A percentile compares a stretch with the other conserved stretches of the same genome.
phyloP scores from a whole-genome alignment of 208 protist species.

The Lotmaria passim region DNA sequence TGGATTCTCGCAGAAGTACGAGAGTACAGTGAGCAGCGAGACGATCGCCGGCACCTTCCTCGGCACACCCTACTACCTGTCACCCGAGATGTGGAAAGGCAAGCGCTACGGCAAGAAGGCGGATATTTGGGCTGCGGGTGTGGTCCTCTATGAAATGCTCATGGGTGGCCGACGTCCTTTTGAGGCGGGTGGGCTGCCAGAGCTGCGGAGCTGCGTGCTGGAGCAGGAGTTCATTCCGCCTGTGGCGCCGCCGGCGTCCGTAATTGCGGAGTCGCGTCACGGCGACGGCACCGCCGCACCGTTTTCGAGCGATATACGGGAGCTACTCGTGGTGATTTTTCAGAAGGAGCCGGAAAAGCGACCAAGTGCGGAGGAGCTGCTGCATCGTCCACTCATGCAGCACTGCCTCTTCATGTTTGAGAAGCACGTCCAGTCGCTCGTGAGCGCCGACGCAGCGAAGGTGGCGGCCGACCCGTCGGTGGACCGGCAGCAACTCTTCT shows the following conservation, averaged over 20 bases:
- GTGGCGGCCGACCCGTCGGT: conserved; percentile 38
- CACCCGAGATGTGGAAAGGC: conserved; percentile 89
- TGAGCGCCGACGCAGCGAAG: conserved; percentile 45
- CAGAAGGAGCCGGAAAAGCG: conserved; percentile 67
- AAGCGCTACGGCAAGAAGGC: conserved; percentile 89
- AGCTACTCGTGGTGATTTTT: conserved; percentile 71
- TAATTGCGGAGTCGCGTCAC: conserved; percentile 13
- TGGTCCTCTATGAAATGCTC: conserved; percentile 88
- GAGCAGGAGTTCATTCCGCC: conserved; percentile 59
- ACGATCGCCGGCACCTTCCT: conserved; percentile 86
- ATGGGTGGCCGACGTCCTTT: conserved; percentile 81
- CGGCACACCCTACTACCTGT: conserved; percentile 93
- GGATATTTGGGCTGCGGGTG: conserved; percentile 86
- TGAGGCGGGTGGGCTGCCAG: conserved; percentile 56
- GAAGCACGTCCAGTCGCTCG: conserved; percentile 60
- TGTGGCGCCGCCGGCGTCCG: conserved; percentile 33
- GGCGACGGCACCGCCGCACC: conserved; percentile 2
- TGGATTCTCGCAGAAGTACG: conserved; percentile 91
- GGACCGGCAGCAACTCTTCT: conserved; percentile 46
- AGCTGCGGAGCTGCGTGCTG: conserved; percentile 67
- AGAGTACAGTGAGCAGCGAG: conserved; percentile 84
- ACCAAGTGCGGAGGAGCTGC: conserved; percentile 72
- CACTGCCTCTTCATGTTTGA: conserved; percentile 82
- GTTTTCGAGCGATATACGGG: conserved; percentile 78
- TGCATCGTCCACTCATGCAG: conserved; percentile 81